Evolutionary conservation across 2,329 filamentous ascomycete genomes (phyloP).

Genomic region (Capronia epimyces): DNA sequence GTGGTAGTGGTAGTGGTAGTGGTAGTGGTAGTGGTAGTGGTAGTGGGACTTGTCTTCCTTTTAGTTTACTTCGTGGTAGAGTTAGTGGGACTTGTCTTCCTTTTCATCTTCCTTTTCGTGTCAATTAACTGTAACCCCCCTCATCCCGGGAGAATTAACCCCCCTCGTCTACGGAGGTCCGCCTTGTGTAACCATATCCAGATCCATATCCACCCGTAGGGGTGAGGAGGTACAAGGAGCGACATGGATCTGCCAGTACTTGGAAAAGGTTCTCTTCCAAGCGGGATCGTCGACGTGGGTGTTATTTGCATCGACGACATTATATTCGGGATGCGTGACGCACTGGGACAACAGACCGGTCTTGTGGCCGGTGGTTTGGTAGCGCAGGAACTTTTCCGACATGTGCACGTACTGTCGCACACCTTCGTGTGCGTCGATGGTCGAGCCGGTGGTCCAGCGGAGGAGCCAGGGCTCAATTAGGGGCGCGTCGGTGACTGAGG

Average conservation of each 20-base stretch:
- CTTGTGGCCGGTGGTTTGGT: slow-evolving; percentile 40
- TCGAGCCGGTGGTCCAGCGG: slow-evolving; percentile 57
- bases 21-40: no score
- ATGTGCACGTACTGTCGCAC: slow-evolving; percentile 57
- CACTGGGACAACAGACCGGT: slow-evolving; percentile 48
- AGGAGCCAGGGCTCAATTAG: slow-evolving; percentile 58
- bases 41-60: no score
- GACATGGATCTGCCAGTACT: slow-evolving; percentile 22
- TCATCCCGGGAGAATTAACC: no score
- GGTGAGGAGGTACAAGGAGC: slow-evolving; percentile 1
- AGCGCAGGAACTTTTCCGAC: slow-evolving; percentile 54
- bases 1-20: no score
- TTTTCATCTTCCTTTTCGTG: no score
- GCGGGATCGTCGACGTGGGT: slow-evolving; percentile 3
- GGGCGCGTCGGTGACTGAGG: slow-evolving; percentile 62
- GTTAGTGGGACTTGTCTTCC: no score
- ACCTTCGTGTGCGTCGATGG: slow-evolving; percentile 52
- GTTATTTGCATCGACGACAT: slow-evolving; percentile 10
- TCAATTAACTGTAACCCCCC: no score
- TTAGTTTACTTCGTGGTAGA: no score
- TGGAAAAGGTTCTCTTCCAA: slow-evolving; percentile 6
- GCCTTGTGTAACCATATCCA: no score
- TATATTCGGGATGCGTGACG: slow-evolving; percentile 34
- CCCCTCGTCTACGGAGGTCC: no score
- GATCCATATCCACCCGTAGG: no score